These are phyloP conservation scores for Colletotrichum tofieldiae DNA, from an alignment of 2,329 filamentous ascomycete species.

Conservation along the genomic window DNA sequence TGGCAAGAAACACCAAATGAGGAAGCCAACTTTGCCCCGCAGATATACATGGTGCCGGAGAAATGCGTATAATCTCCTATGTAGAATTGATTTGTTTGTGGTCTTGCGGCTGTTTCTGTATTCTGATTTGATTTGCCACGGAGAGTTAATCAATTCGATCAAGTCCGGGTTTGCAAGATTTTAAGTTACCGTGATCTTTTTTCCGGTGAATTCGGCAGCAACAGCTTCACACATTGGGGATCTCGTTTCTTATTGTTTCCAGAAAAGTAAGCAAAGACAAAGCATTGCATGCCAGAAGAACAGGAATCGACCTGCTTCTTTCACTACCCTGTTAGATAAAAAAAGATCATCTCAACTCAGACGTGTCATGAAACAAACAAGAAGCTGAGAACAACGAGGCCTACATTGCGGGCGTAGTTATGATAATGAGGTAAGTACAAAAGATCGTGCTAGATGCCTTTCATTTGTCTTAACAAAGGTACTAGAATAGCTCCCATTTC, in stretches of 20 bases:
- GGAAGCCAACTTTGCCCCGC: too few species aligned
- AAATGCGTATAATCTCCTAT: background rate
- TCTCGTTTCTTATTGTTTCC: background rate
- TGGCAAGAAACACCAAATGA: background rate
- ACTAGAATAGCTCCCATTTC: too few species aligned
- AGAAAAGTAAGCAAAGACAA: background rate
- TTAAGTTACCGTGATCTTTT: too few species aligned
- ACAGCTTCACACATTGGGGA: background rate
- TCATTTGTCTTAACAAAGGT: background rate
- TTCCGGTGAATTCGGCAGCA: background rate
- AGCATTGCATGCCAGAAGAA: background rate
- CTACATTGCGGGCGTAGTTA: rapidly evolving
- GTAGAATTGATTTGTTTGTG: background rate
- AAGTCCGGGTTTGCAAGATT: too few species aligned
- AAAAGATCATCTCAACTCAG: background rate
- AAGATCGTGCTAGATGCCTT: background rate
- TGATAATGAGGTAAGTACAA: background rate
- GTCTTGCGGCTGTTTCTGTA: too few species aligned
- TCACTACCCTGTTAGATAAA: background rate
- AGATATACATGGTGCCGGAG: background rate
- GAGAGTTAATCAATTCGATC: background rate
- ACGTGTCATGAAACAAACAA: background rate
- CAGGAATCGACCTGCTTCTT: rapidly evolving
- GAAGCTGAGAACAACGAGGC: too few species aligned
- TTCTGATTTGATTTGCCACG: background rate